phyloP scores from a whole-genome alignment of 495 filamentous ascomycete species.

The Daldinia childiae region DNA sequence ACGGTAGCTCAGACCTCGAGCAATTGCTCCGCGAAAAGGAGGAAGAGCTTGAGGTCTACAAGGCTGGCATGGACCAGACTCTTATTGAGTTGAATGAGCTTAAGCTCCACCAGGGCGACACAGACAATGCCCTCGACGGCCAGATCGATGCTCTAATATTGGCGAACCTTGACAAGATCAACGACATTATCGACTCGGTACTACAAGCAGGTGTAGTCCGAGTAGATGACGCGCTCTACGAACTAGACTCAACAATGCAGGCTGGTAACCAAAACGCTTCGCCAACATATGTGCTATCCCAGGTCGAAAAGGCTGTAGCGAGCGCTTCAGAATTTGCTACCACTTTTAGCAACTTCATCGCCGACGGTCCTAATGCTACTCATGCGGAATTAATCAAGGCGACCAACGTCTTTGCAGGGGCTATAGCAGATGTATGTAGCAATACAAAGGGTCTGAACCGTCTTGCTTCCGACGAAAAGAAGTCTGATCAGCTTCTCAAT shows the following conservation, averaged over 20 bases:
- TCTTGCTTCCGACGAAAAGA: conserved; percentile 95
- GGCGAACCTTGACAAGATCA: conserved; percentile 87
- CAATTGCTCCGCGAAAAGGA: conserved; percentile 87
- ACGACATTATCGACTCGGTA: conserved; percentile 97
- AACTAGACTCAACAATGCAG: conserved; percentile 96
- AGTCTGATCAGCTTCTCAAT: conserved; percentile 81
- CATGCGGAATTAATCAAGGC: conserved; percentile 94
- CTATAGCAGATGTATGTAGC: conserved; percentile 91
- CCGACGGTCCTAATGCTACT: conserved; percentile 91
- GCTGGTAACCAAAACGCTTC: conserved; percentile 98
- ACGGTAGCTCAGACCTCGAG: conserved; percentile 87
- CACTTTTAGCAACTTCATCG: conserved; percentile 96
- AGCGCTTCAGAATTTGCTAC: conserved; percentile 96
- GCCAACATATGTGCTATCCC: conserved; percentile 93
- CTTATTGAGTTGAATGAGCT: conserved; percentile 90
- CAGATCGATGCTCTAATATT: conserved; percentile 90
- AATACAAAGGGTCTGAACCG: conserved; percentile 96
- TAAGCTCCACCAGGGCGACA: conserved; percentile 71
- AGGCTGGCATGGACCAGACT: conserved; percentile 96
- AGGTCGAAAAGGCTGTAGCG: conserved; percentile 95
- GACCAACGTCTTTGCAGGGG: conserved; percentile 86
- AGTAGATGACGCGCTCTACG: conserved; percentile 96
- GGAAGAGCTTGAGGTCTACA: conserved; percentile 95
- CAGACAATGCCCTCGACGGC: conserved; percentile 83
- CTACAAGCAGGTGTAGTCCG: conserved; percentile 92